Conservation (phyloP, 306 rosid species). For the Acmispon strigosus region DNA sequence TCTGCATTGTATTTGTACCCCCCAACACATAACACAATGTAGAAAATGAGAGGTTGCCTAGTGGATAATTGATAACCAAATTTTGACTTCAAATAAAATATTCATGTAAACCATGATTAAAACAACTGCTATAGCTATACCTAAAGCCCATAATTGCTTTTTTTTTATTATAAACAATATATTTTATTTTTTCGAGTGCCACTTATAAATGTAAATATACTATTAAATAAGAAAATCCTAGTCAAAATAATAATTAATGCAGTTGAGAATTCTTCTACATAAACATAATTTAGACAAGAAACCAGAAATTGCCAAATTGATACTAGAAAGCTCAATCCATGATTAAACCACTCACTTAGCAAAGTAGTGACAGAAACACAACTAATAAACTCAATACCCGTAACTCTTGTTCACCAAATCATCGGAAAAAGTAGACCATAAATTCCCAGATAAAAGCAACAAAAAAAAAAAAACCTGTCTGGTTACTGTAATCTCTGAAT, state of each 20-base stretch:
- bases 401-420: neutral
- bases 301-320: neutral
- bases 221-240: too few species aligned
- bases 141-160: neutral
- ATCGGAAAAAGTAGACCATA: neutral
- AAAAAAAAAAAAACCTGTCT: constrained; percentile 55
- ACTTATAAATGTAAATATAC: neutral
- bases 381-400: neutral
- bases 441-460: neutral
- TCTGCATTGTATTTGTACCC: constrained; percentile 53
- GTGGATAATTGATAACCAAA: neutral
- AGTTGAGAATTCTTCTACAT: too few species aligned
- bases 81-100: neutral
- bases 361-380: neutral
- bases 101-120: neutral
- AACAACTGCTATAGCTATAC: neutral
- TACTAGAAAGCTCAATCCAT: neutral
- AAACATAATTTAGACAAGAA: neutral
- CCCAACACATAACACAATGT: constrained; percentile 8
- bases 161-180: neutral
- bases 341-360: neutral
- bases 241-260: too few species aligned
- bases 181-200: neutral
- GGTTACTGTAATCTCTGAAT: constrained; percentile 77
- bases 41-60: neutral